Conservation (phyloP, 176 grass and related monocot species). For the Otatea glauca region DNA sequence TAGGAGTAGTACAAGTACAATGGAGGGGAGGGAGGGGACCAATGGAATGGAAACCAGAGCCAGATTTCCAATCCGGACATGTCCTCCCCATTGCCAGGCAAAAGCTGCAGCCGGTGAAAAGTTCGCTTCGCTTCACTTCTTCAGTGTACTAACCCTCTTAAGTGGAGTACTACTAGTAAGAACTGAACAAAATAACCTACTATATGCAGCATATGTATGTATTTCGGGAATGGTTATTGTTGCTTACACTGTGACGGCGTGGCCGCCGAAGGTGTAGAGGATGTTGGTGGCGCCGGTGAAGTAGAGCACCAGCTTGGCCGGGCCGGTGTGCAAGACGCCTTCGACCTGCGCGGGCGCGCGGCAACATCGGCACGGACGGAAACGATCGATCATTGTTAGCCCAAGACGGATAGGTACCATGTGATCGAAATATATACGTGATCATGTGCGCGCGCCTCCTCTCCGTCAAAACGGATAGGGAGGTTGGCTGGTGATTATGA, state of each 20-base stretch:
- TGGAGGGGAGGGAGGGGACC: constrained; percentile 36
- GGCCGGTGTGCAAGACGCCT: constrained; percentile 57
- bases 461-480: not conserved
- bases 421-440: not conserved
- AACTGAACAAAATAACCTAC: not conserved
- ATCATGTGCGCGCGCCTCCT: not conserved
- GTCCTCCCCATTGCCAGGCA: constrained; percentile 52
- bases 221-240: not conserved
- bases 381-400: constrained; percentile 9
- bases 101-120: constrained; percentile 64
- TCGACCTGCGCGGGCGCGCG: constrained; percentile 44
- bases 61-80: constrained; percentile 53
- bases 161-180: not conserved
- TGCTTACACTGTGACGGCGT: constrained; percentile 92
- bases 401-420: not conserved
- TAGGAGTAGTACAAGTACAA: constrained; percentile 19
- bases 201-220: not conserved
- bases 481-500: not conserved
- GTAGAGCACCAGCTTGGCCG: constrained; percentile 74
- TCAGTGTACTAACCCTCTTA: not conserved
- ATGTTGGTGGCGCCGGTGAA: constrained; percentile 97
- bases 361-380: not conserved
- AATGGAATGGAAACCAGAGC: constrained; percentile 47
- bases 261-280: constrained; percentile 92
- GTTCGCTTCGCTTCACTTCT: constrained; percentile 31